Percentiles rank a stretch among this genome's conserved stretches.
These are phyloP conservation scores for Pythium aristosporum DNA, from an alignment of 352 stramenopile genomes.

Conservation along the genomic window DNA sequence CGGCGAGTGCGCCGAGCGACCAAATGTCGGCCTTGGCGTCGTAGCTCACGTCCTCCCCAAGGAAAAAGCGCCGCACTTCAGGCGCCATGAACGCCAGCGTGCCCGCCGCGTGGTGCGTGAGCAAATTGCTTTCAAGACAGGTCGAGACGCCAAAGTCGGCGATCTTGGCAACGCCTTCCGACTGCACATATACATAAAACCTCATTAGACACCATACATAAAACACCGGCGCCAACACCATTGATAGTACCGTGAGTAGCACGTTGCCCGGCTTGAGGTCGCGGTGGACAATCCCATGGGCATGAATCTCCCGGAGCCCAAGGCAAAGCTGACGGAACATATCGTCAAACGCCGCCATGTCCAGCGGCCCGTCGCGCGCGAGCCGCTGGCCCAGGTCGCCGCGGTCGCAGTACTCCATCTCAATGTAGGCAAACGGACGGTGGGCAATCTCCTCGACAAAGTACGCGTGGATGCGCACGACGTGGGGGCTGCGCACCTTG, in stretches of 20 bases:
- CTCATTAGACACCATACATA: background rate
- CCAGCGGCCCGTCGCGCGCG: slow-evolving; percentile 40
- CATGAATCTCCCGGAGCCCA: slow-evolving; percentile 66
- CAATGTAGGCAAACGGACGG: slow-evolving; percentile 78
- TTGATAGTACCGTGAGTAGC: slow-evolving; percentile 52
- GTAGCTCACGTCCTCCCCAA: slow-evolving; percentile 70
- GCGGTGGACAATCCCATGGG: slow-evolving; percentile 63
- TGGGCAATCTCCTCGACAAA: slow-evolving; percentile 81
- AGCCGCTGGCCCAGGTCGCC: slow-evolving; percentile 52
- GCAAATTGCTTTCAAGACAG: slow-evolving; percentile 63
- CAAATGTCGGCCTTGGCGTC: slow-evolving; percentile 71
- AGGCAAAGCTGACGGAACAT: slow-evolving; percentile 73
- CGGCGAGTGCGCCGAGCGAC: slow-evolving; percentile 71
- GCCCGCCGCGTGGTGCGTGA: slow-evolving; percentile 72
- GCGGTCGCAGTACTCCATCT: slow-evolving; percentile 78
- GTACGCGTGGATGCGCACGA: slow-evolving; percentile 72
- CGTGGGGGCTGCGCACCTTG: slow-evolving; percentile 51
- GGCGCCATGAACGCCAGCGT: slow-evolving; percentile 83
- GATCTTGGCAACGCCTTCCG: slow-evolving; percentile 66
- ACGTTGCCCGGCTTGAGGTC: slow-evolving; percentile 82
- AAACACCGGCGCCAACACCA: background rate
- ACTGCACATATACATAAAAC: slow-evolving; percentile 31
- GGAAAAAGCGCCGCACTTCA: slow-evolving; percentile 72
- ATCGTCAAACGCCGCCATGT: slow-evolving; percentile 44
- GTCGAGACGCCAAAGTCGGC: slow-evolving; percentile 85